Conservation (phyloP, 129 eudicot species). For the Saussurea involucrata region DNA sequence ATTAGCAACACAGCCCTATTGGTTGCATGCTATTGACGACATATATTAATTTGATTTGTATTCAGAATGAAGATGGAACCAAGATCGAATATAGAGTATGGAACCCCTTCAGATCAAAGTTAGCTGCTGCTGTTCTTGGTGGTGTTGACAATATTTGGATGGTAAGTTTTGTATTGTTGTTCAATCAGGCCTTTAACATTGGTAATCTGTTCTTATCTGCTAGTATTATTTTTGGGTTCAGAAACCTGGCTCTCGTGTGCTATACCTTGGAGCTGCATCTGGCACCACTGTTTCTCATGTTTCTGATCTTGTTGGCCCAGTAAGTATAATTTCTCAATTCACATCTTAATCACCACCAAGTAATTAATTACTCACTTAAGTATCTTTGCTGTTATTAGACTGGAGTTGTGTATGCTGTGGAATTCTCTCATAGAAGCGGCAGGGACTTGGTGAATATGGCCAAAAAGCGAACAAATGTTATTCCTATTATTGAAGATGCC, state of each 20-base stretch:
- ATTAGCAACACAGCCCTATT: no score
- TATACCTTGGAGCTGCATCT: conserved; percentile 96
- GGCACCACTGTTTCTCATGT: conserved; percentile 96
- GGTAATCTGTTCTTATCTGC: not conserved
- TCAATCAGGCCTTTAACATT: no score
- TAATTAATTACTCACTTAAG: not conserved
- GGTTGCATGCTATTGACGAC: not conserved
- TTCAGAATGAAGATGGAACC: not conserved
- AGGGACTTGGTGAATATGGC: conserved; percentile 97
- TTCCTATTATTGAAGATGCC: conserved; percentile 97
- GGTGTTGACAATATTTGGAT: conserved; percentile 93
- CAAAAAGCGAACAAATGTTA: conserved; percentile 87
- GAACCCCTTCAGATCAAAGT: not conserved
- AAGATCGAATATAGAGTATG: no score
- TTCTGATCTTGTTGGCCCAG: conserved; percentile 96
- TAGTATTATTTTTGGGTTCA: conserved; percentile 9
- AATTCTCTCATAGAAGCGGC: conserved; percentile 94
- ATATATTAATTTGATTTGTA: not conserved
- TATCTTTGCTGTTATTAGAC: conserved; percentile 26
- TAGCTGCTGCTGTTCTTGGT: conserved; percentile 90
- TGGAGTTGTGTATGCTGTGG: conserved; percentile 92
- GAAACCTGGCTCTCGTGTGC: conserved; percentile 86
- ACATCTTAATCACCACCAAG: not conserved
- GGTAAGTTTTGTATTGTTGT: conserved; percentile 37
- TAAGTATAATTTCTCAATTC: not conserved